Evolutionary conservation across 441 rosid species (phyloP), one percentile per base, ranked within the genome.

Genomic region (Omphalea diandra): DNA sequence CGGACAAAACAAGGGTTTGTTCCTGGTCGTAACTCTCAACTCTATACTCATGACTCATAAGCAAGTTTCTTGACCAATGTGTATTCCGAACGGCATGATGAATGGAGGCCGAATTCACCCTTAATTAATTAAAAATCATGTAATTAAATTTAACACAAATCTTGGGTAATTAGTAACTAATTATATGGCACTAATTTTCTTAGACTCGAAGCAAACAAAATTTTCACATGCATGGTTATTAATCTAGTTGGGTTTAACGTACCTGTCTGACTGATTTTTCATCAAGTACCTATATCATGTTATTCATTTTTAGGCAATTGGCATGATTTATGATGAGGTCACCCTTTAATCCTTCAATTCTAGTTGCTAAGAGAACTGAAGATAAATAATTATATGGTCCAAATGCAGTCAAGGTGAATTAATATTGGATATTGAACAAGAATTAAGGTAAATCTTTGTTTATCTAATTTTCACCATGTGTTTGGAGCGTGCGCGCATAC

Each of bases 331-430:
- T 41, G 15, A 47, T 70, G 67, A 41, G 49, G 18, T 70, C 66
- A 58, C 47, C 54, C 11, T 18, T 50, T 43, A 63, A 26, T 1
- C 1, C 26, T 2, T 29, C 56, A 44, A 20, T 57, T 56, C 14
- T 58, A 20, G 9, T 41, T 10, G 11, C 3, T 50, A 11, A 47
- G 20, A 8, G 20, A 7, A 24, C 26, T 7, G 15, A 31, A 15
- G 4, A n/a, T 49, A 20, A 58, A 26, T 56, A 32, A 41, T 50
- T 69, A 35, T 60, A 29, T 29, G 22, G 67, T 57, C 50, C 50
- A 68, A 31, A 5, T 27, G 33, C 22, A 59, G 71, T 75, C 75
- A 75, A 69, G 57, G 0, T 50, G 60, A 14, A 27, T 3, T 55
- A 52, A 53, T 26, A 26, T 26, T 35, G 3, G 58, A 11, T 52